Conservation (phyloP, 2,329 filamentous ascomycete genomes). For the Aureobasidium sp. region DNA sequence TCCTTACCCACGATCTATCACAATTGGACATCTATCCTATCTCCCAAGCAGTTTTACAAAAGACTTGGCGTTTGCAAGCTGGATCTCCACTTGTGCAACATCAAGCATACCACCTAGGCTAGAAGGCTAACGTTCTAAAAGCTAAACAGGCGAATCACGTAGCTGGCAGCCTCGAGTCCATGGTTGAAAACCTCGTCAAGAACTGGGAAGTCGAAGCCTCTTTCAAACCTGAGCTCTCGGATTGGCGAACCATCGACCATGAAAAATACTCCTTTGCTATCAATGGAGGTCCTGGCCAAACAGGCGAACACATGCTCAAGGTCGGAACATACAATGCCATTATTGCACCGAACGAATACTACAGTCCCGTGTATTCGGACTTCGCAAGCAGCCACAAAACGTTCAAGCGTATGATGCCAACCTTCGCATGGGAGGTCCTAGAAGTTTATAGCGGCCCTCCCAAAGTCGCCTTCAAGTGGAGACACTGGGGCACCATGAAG, state of each 20-base stretch:
- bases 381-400: constrained; percentile 60
- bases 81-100: neutral
- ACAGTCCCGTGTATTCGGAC: constrained; percentile 52
- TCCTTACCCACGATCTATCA: neutral
- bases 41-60: neutral
- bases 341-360: constrained; percentile 55
- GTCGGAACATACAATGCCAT: constrained; percentile 64
- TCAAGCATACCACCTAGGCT: neutral
- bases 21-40: neutral
- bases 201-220: constrained; percentile 67
- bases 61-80: neutral
- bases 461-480: constrained; percentile 54
- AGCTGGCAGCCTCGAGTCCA: constrained; percentile 47
- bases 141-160: constrained; percentile 50
- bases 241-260: constrained; percentile 59
- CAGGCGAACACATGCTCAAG: constrained; percentile 56
- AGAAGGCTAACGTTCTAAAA: constrained; percentile 24
- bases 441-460: constrained; percentile 61
- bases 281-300: constrained; percentile 50
- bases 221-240: constrained; percentile 52
- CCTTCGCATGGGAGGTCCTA: constrained; percentile 62
- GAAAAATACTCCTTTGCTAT: constrained; percentile 54
- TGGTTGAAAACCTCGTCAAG: constrained; percentile 63
- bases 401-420: constrained; percentile 66
- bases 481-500: constrained; percentile 61